A percentile compares a stretch with the other conserved stretches of the same genome.
These are phyloP conservation scores for Boehmeria nivea DNA, from an alignment of 306 rosid genomes.

Conservation along the genomic window DNA sequence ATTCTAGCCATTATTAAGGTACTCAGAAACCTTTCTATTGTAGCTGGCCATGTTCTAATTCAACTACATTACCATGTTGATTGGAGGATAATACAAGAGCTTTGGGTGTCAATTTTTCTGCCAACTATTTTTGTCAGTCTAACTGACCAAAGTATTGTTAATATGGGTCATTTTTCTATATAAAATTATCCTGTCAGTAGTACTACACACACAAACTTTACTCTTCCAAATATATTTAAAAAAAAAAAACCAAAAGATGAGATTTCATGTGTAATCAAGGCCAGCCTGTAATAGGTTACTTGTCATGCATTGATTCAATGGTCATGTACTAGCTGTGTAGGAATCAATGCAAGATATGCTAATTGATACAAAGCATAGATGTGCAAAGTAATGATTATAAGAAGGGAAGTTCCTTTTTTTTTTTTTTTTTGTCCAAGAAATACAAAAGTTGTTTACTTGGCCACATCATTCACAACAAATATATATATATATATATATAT, in stretches of 20 bases:
- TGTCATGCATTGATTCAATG: not conserved
- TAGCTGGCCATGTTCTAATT: slow-evolving; percentile 27
- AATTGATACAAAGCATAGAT: too few species aligned
- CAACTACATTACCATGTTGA: not conserved
- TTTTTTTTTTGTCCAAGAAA: too few species aligned
- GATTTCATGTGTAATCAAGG: not conserved
- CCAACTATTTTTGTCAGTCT: slow-evolving; percentile 4
- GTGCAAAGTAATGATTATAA: too few species aligned
- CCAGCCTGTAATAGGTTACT: slow-evolving; percentile 1
- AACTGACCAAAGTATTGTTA: too few species aligned
- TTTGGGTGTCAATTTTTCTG: not conserved
- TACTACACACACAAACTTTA: not conserved
- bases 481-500: too few species aligned
- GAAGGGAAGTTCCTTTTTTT: too few species aligned
- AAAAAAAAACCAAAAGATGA: not conserved
- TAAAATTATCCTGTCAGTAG: too few species aligned
- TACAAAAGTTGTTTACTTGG: too few species aligned
- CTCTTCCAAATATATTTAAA: not conserved
- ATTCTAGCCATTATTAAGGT: slow-evolving; percentile 11
- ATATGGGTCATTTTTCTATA: too few species aligned
- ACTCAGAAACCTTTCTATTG: not conserved
- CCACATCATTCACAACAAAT: too few species aligned
- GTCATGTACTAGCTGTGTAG: not conserved
- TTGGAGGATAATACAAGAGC: not conserved
- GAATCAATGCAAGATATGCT: not conserved